Base-by-base conservation (phyloP, 306 rosid genomes). In the Prunus fruticosa region DNA sequence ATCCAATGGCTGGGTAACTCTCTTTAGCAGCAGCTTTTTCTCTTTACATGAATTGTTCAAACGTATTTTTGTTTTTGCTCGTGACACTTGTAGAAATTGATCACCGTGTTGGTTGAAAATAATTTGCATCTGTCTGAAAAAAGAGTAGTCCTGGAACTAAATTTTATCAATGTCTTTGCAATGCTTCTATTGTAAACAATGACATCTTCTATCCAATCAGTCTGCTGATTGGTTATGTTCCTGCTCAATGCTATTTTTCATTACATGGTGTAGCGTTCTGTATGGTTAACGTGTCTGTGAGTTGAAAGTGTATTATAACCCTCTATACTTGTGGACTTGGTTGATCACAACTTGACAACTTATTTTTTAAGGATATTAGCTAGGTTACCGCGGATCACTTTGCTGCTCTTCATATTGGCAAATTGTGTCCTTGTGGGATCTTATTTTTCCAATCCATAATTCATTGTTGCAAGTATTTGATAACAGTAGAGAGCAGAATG, bases 1-100 rank as follows among this genome's bases (percentile, higher is more conserved):
- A 92, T 80, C 98, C 97, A 49, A 86, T 92, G 98, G 88, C 98
- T 52, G 25, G 95, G 81, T 93, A 86, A 84, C 41, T 5, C 56
- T 38, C 25, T 69, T 63, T 4, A 19, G 32, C 16, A 16, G 32
- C 54, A 28, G 75, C 27, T 27, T 77, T 73, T 69, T 67, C 38
- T 20, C 45, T 11, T 69, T 41, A 8, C 38, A 63, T 69, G 70
- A 75, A 25, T 62, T 60, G 14, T 58, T 74, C 76, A 67, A 69
- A 56, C 67, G 60, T 54, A 27, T 11, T 64, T 76, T 75, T 84
- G 68, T 75, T 30, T 67, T 53, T 54, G 28, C 57, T 68, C 73
- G 45, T 12, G 77, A 67, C 73, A 77, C 73, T 81, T 71, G 80
- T 78, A 58, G 79, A 74, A 79, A 80, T 60, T 78, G 82, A 75